Conservation (phyloP, 2,329 filamentous ascomycete species). For the Fonsecaea nubica region DNA sequence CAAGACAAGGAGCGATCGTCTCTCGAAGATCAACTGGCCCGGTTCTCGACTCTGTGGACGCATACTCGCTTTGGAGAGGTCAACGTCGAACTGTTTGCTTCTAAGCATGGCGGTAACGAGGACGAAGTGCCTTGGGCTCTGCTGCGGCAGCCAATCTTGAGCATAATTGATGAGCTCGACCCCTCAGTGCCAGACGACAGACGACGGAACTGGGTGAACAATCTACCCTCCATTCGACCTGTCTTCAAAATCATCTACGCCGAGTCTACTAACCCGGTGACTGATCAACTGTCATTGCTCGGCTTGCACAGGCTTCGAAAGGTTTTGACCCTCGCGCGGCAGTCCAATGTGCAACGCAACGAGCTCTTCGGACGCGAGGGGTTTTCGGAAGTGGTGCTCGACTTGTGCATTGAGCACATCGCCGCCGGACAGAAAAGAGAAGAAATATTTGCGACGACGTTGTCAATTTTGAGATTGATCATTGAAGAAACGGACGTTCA, state of each 20-base stretch:
- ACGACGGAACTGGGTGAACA: conserved; percentile 35
- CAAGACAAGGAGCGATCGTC: conserved; percentile 44
- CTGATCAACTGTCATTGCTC: conserved; percentile 29
- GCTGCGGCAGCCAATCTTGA: conserved; percentile 33
- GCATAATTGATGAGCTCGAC: conserved; percentile 29
- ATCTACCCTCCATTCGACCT: conserved; percentile 29
- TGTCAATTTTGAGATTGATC: conserved; percentile 32
- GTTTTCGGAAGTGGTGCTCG: conserved; percentile 29
- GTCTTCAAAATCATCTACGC: conserved; percentile 32
- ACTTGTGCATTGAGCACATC: conserved; percentile 29
- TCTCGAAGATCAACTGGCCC: conserved; percentile 65
- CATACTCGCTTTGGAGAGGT: conserved; percentile 58
- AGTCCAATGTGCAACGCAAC: conserved; percentile 27
- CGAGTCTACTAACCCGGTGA: conserved; percentile 15
- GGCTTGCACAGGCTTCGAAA: conserved; percentile 34
- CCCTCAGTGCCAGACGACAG: conserved; percentile 27
- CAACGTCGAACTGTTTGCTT: conserved; percentile 32
- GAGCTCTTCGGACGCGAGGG: conserved; percentile 33
- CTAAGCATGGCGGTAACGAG: conserved; percentile 22
- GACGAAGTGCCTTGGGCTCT: conserved; percentile 36
- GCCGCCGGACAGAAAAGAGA: conserved; percentile 7
- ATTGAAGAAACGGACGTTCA: conserved; percentile 29
- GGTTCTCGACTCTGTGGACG: conserved; percentile 81
- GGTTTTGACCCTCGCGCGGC: conserved; percentile 29
- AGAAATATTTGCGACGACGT: conserved; percentile 21